phyloP scores from a whole-genome alignment of 371 early-diverging fungal genomes.

The Mortierella sp. region DNA sequence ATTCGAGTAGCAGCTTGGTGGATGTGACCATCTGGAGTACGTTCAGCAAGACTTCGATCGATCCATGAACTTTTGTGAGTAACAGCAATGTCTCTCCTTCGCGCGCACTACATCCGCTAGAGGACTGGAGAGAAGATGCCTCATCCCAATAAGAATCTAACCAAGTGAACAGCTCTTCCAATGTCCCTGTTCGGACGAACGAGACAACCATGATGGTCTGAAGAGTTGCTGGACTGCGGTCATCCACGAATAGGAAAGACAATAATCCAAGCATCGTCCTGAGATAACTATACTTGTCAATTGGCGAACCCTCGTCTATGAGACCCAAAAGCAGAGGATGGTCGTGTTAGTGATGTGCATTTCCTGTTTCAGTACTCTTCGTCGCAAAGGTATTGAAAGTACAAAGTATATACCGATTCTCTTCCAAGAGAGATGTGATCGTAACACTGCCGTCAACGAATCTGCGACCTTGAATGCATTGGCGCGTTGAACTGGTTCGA shows the following conservation, averaged over 20 bases:
- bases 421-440: conserved; percentile 64
- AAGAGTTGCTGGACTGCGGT: conserved; percentile 73
- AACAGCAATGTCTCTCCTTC: conserved; percentile 15
- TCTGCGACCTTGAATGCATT: conserved; percentile 71
- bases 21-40: conserved; percentile 72
- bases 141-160: conserved; percentile 70
- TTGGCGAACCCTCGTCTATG: neutral
- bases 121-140: conserved; percentile 31
- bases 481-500: conserved; percentile 63
- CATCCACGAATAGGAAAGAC: conserved; percentile 58
- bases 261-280: conserved; percentile 63
- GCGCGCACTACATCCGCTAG: conserved; percentile 18
- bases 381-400: no score
- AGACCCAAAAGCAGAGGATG: neutral
- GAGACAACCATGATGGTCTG: conserved; percentile 77
- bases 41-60: conserved; percentile 69
- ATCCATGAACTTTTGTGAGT: conserved; percentile 45
- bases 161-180: conserved; percentile 66
- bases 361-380: no score
- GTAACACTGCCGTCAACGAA: conserved; percentile 61
- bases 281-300: conserved; percentile 67
- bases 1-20: conserved; percentile 74
- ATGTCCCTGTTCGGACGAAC: conserved; percentile 74
- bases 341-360: no score
- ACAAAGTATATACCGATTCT: conserved; percentile 53